Evolutionary conservation across 139 green algal species (phyloP), one percentile per base, ranked within the genome.

Genomic region (Chlorella ohadii): DNA sequence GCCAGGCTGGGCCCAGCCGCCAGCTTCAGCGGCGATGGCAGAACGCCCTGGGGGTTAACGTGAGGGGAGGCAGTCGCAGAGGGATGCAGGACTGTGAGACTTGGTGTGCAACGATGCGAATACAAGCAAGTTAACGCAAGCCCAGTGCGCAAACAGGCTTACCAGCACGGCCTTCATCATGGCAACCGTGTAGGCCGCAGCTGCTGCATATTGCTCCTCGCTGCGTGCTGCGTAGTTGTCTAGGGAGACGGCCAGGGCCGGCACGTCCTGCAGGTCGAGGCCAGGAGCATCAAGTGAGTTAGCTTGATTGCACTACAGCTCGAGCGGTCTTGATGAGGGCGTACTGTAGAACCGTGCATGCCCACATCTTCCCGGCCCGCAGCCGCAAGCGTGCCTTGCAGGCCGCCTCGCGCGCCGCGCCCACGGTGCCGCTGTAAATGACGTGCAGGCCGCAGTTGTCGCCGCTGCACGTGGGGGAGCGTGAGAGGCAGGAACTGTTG

Each of bases 391-490:
- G 31, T 36, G 41, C 76, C 86, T 95, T 94, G 88, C 91, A 94
- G 16, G 93, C 92, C 23, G 90, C 93, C 83, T 96, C 93, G 0
- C 93, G 78, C 4, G 93, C 93, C 22, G 92, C 92, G 0, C 92
- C 93, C 13, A 96, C 93, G 11, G 93, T 96, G 57, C 93, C 92
- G 12, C 57, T 86, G 84, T 96, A 97, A 28, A 96, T 94, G 51
- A 96, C 91, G 63, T 97, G 94, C 67, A 95, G 83, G 13, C 94
- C 94, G 39, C 81, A 89, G 87, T 97, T 97, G 89, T 97, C 94
- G 4, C 94, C 94, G 0, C 51, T 59, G 19, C 15, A 51, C 9
- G 44, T 59, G 51, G 51, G 15, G 51, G 51, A 59, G 51, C 11
- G 44, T 55, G 44, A 11, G 44, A 55, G 11, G 44, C 44, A 55